phyloP scores from a whole-genome alignment of 2,329 filamentous ascomycete genomes.

The Diplodia intermedia region DNA sequence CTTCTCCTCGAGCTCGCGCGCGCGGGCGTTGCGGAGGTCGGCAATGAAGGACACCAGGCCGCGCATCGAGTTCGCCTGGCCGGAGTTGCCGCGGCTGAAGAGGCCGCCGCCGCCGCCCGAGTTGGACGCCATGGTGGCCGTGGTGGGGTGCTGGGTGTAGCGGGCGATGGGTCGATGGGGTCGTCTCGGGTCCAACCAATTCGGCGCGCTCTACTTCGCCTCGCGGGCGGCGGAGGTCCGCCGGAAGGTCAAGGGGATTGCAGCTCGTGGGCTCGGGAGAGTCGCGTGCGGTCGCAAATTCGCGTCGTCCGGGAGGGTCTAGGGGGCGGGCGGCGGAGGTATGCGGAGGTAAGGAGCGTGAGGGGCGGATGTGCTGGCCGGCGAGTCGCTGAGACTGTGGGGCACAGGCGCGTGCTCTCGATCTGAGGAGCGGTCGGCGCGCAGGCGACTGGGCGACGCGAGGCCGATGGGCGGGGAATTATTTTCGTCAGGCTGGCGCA shows the following conservation, averaged over 20 bases:
- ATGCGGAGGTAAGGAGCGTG: slow-evolving; percentile 35
- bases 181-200: slow-evolving; percentile 12
- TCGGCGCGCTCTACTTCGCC: slow-evolving; percentile 25
- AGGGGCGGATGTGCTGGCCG: slow-evolving; percentile 32
- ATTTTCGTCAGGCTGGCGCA: slow-evolving; percentile 31
- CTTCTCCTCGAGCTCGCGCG: slow-evolving; percentile 96
- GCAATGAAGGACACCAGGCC: slow-evolving; percentile 95
- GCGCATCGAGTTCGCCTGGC: slow-evolving; percentile 53
- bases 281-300: slow-evolving; percentile 20
- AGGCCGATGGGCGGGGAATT: slow-evolving; percentile 25
- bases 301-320: slow-evolving; percentile 3
- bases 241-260: slow-evolving; percentile 15
- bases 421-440: slow-evolving; percentile 7
- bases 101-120: slow-evolving; percentile 47
- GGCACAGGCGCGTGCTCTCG: slow-evolving; percentile 10
- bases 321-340: slow-evolving; percentile 39
- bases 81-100: slow-evolving; percentile 51
- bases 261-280: slow-evolving; percentile 4
- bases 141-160: not conserved
- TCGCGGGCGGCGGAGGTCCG: slow-evolving; percentile 30
- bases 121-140: slow-evolving; percentile 45
- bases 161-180: slow-evolving; percentile 12
- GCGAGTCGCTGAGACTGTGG: slow-evolving; percentile 14
- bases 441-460: slow-evolving; percentile 21
- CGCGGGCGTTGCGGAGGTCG: slow-evolving; percentile 91